Percentiles rank a stretch among this genome's conserved stretches.
These are phyloP conservation scores for Centaurea solstitialis DNA, from an alignment of 129 eudicot species.

Conservation along the genomic window DNA sequence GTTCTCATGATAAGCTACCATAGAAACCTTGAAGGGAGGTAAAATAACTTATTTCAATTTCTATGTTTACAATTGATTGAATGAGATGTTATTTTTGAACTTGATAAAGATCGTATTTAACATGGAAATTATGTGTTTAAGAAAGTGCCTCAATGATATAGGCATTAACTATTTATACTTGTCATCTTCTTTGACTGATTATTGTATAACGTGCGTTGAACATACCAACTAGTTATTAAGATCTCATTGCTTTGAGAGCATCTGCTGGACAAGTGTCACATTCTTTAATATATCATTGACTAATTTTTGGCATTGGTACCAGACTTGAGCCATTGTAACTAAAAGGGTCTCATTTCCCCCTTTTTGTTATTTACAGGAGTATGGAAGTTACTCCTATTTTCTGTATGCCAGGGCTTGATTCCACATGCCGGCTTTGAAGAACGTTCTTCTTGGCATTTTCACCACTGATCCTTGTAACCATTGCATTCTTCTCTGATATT, in stretches of 20 bases:
- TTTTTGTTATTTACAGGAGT: not conserved
- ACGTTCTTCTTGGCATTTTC: conserved; percentile 69
- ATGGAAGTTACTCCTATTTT: conserved; percentile 3
- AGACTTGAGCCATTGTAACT: not conserved
- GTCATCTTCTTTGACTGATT: too few relatives aligned
- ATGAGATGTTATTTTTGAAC: too few relatives aligned
- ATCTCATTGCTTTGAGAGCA: too few relatives aligned
- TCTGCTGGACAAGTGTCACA: too few relatives aligned
- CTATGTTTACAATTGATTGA: not conserved
- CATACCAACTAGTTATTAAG: too few relatives aligned
- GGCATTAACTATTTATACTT: too few relatives aligned
- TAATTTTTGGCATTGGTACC: not conserved
- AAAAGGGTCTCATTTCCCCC: not conserved
- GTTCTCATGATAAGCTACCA: not conserved
- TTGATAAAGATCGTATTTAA: too few relatives aligned
- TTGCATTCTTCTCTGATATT: conserved; percentile 53
- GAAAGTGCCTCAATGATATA: too few relatives aligned
- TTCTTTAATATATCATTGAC: too few relatives aligned
- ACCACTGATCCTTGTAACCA: conserved; percentile 60
- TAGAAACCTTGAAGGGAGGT: not conserved
- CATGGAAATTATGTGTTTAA: too few relatives aligned
- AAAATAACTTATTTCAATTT: too few relatives aligned
- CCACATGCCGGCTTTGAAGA: conserved; percentile 73
- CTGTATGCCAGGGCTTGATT: conserved; percentile 57
- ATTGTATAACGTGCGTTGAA: too few relatives aligned